These are phyloP conservation scores for Tripterygium wilfordii DNA, from an alignment of 177 flowering plant genomes.

Conservation along the genomic window DNA sequence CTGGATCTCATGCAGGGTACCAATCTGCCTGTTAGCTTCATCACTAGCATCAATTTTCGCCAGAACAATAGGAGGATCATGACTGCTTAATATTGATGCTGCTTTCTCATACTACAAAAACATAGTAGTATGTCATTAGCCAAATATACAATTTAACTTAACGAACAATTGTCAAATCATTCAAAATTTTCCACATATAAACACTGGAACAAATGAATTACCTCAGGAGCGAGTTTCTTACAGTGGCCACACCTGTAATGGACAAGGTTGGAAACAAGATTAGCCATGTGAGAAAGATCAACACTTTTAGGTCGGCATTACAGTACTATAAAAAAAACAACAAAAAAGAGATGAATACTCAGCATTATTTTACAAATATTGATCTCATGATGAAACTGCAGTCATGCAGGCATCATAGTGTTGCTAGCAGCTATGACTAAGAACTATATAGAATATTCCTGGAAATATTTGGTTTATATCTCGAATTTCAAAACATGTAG, in stretches of 20 bases:
- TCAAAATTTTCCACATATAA: background rate
- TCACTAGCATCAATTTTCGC: conserved; percentile 93
- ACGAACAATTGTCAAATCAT: background rate
- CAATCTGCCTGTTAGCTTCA: conserved; percentile 66
- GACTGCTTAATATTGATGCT: conserved; percentile 60
- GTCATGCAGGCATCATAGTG: no score
- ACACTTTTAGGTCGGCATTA: no score
- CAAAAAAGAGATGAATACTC: no score
- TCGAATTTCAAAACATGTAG: no score
- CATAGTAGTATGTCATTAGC: background rate
- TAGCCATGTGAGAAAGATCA: no score
- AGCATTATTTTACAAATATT: no score
- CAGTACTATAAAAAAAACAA: background rate
- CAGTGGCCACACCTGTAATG: conserved; percentile 99
- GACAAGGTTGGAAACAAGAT: no score
- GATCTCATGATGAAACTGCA: no score
- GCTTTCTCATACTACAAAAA: conserved; percentile 86
- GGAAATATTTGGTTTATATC: no score
- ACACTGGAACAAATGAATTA: conserved; percentile 17
- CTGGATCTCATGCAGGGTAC: conserved; percentile 43
- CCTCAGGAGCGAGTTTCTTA: conserved; percentile 94
- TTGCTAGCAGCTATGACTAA: no score
- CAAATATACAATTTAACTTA: background rate
- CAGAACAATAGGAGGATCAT: conserved; percentile 63
- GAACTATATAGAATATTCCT: no score